Conservation (phyloP, 306 rosid species). For the Vachellia pachyceras region DNA sequence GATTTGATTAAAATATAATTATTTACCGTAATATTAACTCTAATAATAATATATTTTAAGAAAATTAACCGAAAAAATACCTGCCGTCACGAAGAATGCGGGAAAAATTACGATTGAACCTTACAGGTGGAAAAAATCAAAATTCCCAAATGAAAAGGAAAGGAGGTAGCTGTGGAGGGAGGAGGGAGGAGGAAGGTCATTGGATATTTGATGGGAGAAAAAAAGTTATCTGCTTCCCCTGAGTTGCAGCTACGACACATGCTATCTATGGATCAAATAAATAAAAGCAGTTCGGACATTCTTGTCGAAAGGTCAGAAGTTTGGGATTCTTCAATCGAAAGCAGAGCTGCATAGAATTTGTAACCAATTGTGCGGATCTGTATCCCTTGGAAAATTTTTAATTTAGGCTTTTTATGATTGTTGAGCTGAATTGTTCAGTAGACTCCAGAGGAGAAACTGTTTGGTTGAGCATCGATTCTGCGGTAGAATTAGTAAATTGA, state of each 20-base stretch:
- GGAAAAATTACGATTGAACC: no score
- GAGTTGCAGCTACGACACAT: neutral
- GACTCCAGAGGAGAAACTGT: neutral
- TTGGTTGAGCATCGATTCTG: constrained; percentile 6
- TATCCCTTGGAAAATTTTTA: neutral
- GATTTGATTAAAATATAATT: no score
- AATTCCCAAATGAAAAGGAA: neutral
- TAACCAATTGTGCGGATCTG: neutral
- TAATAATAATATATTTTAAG: no score
- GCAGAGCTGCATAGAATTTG: neutral
- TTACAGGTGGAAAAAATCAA: no score
- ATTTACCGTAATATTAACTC: no score
- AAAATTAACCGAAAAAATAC: no score
- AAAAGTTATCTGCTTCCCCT: neutral
- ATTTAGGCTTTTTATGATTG: neutral
- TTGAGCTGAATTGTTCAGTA: neutral
- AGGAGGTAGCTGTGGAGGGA: neutral
- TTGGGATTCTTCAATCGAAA: neutral
- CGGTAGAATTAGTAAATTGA: neutral
- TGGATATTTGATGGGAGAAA: neutral
- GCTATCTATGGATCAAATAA: neutral
- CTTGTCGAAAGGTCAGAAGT: neutral
- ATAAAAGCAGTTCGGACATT: neutral
- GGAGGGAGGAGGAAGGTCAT: neutral
- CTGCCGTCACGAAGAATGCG: no score